These are phyloP conservation scores for Knufia petricola DNA, from an alignment of 2,329 filamentous ascomycete genomes.

Conservation along the genomic window DNA sequence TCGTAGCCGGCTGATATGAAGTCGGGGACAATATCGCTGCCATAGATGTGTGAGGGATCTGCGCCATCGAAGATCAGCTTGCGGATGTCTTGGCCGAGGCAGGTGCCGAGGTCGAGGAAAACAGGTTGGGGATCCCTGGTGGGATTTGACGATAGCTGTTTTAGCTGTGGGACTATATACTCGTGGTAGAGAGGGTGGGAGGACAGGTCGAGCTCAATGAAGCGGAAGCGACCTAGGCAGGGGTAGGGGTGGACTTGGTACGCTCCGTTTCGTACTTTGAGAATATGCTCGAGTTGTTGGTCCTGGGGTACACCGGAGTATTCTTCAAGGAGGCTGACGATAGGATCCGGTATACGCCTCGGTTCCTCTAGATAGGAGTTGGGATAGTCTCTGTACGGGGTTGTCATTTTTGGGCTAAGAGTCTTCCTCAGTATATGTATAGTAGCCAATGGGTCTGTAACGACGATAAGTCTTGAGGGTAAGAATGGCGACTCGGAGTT, in stretches of 20 bases:
- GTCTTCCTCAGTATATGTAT: no score
- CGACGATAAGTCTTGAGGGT: no score
- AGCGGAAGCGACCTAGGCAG: slow-evolving; percentile 36
- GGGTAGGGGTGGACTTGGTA: slow-evolving; percentile 30
- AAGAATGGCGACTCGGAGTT: no score
- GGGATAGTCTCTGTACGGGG: neutral
- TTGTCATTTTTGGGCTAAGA: no score
- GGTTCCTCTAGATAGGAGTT: slow-evolving; percentile 10
- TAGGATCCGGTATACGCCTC: slow-evolving; percentile 10
- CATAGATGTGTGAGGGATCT: slow-evolving; percentile 34
- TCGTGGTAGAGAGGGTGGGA: slow-evolving; percentile 25
- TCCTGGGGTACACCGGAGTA: slow-evolving; percentile 17
- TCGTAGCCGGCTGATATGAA: slow-evolving; percentile 36
- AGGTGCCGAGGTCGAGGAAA: slow-evolving; percentile 37
- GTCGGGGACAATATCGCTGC: slow-evolving; percentile 25
- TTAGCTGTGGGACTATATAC: slow-evolving; percentile 20
- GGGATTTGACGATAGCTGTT: neutral
- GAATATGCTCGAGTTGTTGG: slow-evolving; percentile 18
- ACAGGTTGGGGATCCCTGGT: slow-evolving; percentile 8
- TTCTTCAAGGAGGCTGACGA: slow-evolving; percentile 13
- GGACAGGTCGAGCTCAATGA: slow-evolving; percentile 33
- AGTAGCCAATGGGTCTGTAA: no score
- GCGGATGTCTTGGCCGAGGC: slow-evolving; percentile 37
- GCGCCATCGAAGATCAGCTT: slow-evolving; percentile 41
- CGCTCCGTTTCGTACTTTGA: slow-evolving; percentile 20